Conservation (phyloP, 129 eudicot species). For the Centella asiatica region DNA sequence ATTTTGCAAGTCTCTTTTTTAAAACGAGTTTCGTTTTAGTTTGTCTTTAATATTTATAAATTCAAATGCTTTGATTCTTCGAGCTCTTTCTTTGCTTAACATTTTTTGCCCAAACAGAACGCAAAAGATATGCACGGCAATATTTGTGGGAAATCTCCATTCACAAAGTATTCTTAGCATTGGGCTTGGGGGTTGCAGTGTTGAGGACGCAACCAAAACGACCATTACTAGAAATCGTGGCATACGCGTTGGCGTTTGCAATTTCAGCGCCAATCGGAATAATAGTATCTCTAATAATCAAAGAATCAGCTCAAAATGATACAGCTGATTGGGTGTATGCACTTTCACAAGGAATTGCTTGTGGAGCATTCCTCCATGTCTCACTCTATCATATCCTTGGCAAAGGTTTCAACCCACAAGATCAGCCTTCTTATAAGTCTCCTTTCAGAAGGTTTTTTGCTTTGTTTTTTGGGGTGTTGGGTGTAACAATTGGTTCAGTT, state of each 20-base stretch:
- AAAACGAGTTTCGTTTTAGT: too few species aligned
- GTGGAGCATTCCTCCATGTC: conserved; percentile 79
- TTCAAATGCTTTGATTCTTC: conserved; percentile 1
- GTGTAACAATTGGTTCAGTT: conserved; percentile 78
- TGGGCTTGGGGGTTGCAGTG: conserved; percentile 87
- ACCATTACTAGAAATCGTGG: conserved; percentile 45
- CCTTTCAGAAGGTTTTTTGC: conserved; percentile 76
- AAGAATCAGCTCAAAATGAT: conserved; percentile 57
- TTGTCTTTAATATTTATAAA: too few species aligned
- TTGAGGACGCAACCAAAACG: conserved; percentile 68
- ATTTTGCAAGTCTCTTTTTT: too few species aligned
- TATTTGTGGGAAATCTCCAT: conserved; percentile 78
- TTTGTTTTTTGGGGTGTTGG: conserved; percentile 65
- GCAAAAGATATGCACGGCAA: conserved; percentile 59
- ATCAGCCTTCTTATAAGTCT: conserved; percentile 43
- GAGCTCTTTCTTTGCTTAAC: too few species aligned
- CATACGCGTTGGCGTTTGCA: conserved; percentile 73
- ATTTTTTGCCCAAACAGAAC: neutral
- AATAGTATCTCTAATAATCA: conserved; percentile 66
- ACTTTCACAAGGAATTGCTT: conserved; percentile 69
- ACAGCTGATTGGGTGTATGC: conserved; percentile 81
- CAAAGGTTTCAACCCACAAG: conserved; percentile 65
- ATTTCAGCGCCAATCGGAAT: conserved; percentile 84
- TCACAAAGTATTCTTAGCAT: conserved; percentile 79
- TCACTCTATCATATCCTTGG: conserved; percentile 74